Conservation (phyloP, 306 rosid species). For the Benincasa hispida region DNA sequence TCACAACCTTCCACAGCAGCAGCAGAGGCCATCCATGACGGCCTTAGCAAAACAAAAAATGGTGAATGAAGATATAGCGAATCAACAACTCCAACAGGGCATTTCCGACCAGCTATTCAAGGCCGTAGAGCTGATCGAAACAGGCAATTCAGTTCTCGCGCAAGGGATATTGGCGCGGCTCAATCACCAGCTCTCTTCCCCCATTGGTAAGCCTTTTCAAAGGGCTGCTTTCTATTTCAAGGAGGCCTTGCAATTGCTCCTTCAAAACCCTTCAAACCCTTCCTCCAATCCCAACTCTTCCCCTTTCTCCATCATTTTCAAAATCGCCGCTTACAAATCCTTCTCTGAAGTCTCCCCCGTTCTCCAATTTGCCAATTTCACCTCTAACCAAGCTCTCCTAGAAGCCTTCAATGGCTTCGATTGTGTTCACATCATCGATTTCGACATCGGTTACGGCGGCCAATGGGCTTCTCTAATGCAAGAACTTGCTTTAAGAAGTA, state of each 20-base stretch:
- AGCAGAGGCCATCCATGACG: slow-evolving; percentile 36
- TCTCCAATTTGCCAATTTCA: slow-evolving; percentile 75
- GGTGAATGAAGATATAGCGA: slow-evolving; percentile 41
- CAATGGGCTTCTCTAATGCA: slow-evolving; percentile 95
- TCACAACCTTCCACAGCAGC: background rate
- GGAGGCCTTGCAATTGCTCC: slow-evolving; percentile 69
- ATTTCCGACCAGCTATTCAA: slow-evolving; percentile 58
- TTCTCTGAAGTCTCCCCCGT: slow-evolving; percentile 86
- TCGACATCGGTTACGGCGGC: slow-evolving; percentile 85
- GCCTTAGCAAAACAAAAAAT: slow-evolving; percentile 34
- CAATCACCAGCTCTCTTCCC: slow-evolving; percentile 91
- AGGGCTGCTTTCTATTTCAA: slow-evolving; percentile 88
- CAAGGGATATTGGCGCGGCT: slow-evolving; percentile 99
- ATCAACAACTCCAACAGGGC: slow-evolving; percentile 60
- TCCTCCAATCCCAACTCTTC: slow-evolving; percentile 24
- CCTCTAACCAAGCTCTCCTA: slow-evolving; percentile 77
- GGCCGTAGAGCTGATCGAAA: slow-evolving; percentile 75
- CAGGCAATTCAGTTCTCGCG: slow-evolving; percentile 79
- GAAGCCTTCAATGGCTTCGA: slow-evolving; percentile 67
- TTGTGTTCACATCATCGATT: slow-evolving; percentile 56
- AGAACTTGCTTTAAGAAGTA: slow-evolving; percentile 34
- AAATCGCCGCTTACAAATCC: slow-evolving; percentile 76
- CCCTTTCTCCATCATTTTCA: slow-evolving; percentile 48
- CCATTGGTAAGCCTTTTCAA: slow-evolving; percentile 80
- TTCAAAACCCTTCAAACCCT: slow-evolving; percentile 21